Evolutionary conservation across 2,329 filamentous ascomycete species (phyloP).

Genomic region (Xylaria sp.): DNA sequence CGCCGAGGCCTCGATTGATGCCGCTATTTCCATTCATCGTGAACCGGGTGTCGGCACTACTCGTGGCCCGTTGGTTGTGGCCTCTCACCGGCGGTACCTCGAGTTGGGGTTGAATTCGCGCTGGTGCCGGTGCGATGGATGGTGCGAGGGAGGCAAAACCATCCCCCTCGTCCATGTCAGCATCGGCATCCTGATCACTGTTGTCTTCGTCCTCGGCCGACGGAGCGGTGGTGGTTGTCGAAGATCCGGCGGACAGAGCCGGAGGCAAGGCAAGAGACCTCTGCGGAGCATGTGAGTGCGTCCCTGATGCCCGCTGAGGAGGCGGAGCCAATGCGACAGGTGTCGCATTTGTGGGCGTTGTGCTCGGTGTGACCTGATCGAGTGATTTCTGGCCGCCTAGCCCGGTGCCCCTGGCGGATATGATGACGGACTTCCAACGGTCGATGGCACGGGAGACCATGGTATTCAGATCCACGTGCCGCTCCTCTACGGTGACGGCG

Average conservation of each 20-base stretch:
- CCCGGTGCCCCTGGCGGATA: constrained; percentile 60
- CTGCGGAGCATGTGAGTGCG: constrained; percentile 39
- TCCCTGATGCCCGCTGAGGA: constrained; percentile 32
- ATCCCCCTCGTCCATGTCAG: constrained; percentile 68
- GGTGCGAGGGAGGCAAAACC: constrained; percentile 63
- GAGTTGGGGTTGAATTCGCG: constrained; percentile 51
- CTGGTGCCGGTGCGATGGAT: constrained; percentile 49
- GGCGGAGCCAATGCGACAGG: constrained; percentile 29
- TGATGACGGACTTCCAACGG: constrained; percentile 70
- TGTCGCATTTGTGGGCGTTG: constrained; percentile 41
- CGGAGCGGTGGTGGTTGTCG: constrained; percentile 38
- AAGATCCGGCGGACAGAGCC: constrained; percentile 32
- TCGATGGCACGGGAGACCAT: constrained; percentile 66
- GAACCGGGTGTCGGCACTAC: constrained; percentile 52
- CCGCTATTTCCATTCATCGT: constrained; percentile 55
- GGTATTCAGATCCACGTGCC: constrained; percentile 62
- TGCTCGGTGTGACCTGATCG: constrained; percentile 49
- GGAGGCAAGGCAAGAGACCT: constrained; percentile 39
- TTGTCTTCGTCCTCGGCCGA: constrained; percentile 55
- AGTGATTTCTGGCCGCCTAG: constrained; percentile 63
- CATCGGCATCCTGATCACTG: constrained; percentile 57
- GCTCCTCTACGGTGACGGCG: constrained; percentile 62
- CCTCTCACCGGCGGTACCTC: constrained; percentile 57
- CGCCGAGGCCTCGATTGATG: constrained; percentile 52
- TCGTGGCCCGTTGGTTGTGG: constrained; percentile 49